A percentile compares a stretch with the other conserved stretches of the same genome.
Evolutionary conservation across 2,329 filamentous ascomycete genomes (phyloP).

Genomic region (Trematosphaeria pertusa): DNA sequence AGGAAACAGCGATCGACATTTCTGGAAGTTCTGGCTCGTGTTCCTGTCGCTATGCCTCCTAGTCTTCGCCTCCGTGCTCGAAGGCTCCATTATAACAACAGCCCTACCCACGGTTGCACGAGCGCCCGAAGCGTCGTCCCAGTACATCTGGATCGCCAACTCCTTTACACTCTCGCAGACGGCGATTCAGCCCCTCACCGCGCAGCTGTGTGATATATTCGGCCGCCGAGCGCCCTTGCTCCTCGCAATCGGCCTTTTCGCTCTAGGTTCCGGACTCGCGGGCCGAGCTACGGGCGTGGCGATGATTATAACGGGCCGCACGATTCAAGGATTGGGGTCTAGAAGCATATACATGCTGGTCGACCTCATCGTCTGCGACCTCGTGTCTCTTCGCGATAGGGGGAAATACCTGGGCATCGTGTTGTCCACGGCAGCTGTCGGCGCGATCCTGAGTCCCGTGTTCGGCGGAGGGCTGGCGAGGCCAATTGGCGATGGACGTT

Average conservation of each 20-base stretch:
- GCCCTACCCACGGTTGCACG: conserved; percentile 44
- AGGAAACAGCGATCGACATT: too few species aligned
- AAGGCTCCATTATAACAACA: conserved; percentile 42
- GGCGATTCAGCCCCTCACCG: conserved; percentile 9
- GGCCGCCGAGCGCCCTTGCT: conserved; percentile 31
- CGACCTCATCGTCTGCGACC: too few species aligned
- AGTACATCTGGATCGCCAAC: conserved; percentile 15
- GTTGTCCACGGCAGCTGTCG: too few species aligned
- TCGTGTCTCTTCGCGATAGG: too few species aligned
- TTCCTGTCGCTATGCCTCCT: conserved; percentile 33
- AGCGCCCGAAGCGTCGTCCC: conserved; percentile 26
- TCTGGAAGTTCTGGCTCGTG: conserved; percentile 32
- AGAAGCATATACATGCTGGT: too few species aligned
- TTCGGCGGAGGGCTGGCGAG: too few species aligned
- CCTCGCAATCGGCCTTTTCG: conserved; percentile 51
- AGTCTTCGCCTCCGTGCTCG: conserved; percentile 34
- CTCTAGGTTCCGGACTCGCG: conserved; percentile 58
- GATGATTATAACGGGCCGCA: conserved; percentile 60
- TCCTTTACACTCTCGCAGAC: conserved; percentile 1
- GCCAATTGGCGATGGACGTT: too few species aligned
- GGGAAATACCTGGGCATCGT: too few species aligned
- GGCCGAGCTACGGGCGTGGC: conserved; percentile 52
- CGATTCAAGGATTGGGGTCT: too few species aligned
- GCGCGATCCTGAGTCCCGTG: too few species aligned
- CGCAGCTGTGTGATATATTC: conserved; percentile 16